A percentile compares a stretch with the other conserved stretches of the same genome.
Evolutionary conservation across 139 green algal species (phyloP).

Genomic region (Eudorina sp.): DNA sequence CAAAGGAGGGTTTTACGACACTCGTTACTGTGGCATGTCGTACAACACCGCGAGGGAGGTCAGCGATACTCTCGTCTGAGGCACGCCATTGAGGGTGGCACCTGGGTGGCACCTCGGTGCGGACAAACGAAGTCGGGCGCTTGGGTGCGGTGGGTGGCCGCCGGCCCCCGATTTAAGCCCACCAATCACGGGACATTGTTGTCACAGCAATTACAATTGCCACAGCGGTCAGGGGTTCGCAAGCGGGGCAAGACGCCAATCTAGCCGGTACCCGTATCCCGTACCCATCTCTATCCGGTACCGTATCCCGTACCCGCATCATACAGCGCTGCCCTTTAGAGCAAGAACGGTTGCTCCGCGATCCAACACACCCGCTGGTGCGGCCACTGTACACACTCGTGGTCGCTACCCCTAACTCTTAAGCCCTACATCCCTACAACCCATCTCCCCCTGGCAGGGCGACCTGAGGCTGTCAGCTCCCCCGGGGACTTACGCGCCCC

Average conservation of each 20-base stretch:
- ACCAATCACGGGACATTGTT: too few relatives aligned
- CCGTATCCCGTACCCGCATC: not conserved
- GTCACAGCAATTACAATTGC: too few relatives aligned
- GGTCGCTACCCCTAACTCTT: not conserved
- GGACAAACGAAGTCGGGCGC: too few relatives aligned
- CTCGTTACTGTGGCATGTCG: not conserved
- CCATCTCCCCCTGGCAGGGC: not conserved
- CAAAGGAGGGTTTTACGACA: not conserved
- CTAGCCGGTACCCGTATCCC: not conserved
- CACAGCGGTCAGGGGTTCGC: too few relatives aligned
- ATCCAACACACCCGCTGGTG: not conserved
- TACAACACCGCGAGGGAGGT: not conserved
- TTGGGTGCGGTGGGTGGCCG: too few relatives aligned
- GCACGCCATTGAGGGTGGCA: not conserved
- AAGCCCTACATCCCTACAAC: not conserved
- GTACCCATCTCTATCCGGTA: not conserved
- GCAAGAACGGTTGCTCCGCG: too few relatives aligned
- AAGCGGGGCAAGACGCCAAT: too few relatives aligned
- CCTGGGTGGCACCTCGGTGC: not conserved
- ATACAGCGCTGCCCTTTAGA: too few relatives aligned
- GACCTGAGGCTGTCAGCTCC: constrained; percentile 18
- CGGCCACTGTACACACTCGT: not conserved
- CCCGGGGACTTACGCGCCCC: not conserved
- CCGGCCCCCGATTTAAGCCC: too few relatives aligned
- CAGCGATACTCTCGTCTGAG: not conserved